phyloP scores from a whole-genome alignment of 805 yeast species.

The Debaryomyces maramus region DNA sequence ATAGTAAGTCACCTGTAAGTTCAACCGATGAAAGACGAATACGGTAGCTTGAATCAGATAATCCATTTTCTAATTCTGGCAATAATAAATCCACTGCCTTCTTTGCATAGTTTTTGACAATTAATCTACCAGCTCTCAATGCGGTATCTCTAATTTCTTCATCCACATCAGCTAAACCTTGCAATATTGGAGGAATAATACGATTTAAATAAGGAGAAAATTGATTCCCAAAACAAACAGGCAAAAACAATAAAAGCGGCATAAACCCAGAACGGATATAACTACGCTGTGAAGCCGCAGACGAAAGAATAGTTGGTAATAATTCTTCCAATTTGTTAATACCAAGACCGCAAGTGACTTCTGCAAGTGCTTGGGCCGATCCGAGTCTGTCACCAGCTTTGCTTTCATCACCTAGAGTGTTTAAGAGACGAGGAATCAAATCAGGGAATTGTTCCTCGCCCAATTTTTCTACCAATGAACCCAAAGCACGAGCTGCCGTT shows the following conservation, averaged over 20 bases:
- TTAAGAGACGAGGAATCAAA: conserved; percentile 76
- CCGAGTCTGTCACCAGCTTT: conserved; percentile 93
- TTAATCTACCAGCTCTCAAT: conserved; percentile 85
- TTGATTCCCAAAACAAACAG: conserved; percentile 90
- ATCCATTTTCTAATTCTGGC: conserved; percentile 91
- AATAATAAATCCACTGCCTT: conserved; percentile 89
- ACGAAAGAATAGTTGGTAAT: conserved; percentile 73
- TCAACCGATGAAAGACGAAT: conserved; percentile 93
- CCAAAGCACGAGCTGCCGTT: conserved; percentile 95
- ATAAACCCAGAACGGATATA: conserved; percentile 88
- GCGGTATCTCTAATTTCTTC: conserved; percentile 89
- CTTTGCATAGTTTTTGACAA: conserved; percentile 87
- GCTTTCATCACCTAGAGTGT: conserved; percentile 71
- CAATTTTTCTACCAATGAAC: conserved; percentile 90
- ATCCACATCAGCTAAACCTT: conserved; percentile 86
- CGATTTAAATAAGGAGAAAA: conserved; percentile 84
- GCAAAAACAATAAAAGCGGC: conserved; percentile 85
- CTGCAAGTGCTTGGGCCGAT: conserved; percentile 94
- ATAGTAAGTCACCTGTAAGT: conserved; percentile 89
- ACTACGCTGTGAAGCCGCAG: conserved; percentile 65
- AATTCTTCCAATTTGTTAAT: conserved; percentile 82
- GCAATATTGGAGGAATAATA: conserved; percentile 87
- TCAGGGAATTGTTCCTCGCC: conserved; percentile 97
- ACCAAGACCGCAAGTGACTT: conserved; percentile 92
- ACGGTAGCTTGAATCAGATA: conserved; percentile 77